Evolutionary conservation across 345 rosid species (phyloP).

Genomic region (Eucalyptus pauciflora): DNA sequence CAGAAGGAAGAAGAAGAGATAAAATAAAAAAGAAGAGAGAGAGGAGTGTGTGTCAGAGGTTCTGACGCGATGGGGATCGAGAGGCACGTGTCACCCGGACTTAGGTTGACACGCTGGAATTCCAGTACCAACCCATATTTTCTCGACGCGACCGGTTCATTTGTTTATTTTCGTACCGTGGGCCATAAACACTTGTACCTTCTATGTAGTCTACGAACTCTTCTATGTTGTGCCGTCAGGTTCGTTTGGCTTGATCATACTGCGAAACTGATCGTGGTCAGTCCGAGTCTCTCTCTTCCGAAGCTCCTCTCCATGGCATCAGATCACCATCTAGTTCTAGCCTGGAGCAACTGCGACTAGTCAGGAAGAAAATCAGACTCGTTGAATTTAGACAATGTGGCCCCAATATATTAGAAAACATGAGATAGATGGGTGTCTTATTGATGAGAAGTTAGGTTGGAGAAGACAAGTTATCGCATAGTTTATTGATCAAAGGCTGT

Average conservation of each 20-base stretch:
- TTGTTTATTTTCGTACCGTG: not conserved
- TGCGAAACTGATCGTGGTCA: not conserved
- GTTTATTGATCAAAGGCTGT: not conserved
- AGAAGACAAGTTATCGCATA: not conserved
- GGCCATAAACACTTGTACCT: not conserved
- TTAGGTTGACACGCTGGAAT: too few species aligned
- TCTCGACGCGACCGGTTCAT: not conserved
- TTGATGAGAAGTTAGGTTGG: not conserved
- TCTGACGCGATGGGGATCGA: too few species aligned
- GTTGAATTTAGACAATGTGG: not conserved
- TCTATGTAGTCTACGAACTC: too few species aligned
- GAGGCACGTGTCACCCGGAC: too few species aligned
- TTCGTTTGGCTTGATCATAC: not conserved
- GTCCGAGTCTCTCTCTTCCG: not conserved
- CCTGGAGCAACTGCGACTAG: not conserved
- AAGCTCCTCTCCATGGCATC: not conserved
- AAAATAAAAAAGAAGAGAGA: too few species aligned
- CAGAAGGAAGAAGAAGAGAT: too few species aligned
- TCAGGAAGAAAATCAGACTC: not conserved
- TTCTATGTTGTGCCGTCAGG: not conserved
- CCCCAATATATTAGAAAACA: not conserved
- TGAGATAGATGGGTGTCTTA: not conserved
- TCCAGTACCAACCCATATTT: too few species aligned
- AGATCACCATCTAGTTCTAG: not conserved
- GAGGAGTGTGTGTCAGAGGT: too few species aligned